phyloP scores from a whole-genome alignment of 345 rosid genomes.

The Erodium maritimum region DNA sequence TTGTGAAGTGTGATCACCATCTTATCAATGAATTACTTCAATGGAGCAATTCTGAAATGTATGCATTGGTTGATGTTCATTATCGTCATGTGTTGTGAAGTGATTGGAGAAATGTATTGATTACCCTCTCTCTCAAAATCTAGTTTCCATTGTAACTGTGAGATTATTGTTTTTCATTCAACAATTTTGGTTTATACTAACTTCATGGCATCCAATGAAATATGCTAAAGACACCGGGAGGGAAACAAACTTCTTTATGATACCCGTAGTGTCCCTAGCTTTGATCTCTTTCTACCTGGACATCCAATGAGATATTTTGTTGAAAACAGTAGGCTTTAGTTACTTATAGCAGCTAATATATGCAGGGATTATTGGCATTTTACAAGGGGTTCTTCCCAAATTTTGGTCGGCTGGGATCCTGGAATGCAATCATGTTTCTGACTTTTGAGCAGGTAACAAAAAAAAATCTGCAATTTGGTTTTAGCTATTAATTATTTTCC shows the following conservation, averaged over 20 bases:
- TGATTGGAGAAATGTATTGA: not conserved
- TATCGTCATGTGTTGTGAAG: not conserved
- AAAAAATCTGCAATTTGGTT: not conserved
- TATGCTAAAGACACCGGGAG: not conserved
- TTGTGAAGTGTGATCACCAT: not conserved
- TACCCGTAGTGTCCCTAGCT: not conserved
- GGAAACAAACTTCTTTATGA: not conserved
- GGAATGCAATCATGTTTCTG: constrained; percentile 92
- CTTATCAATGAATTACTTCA: too few species aligned
- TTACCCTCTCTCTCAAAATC: not conserved
- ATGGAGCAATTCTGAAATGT: not conserved
- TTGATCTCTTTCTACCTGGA: not conserved
- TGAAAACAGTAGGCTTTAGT: not conserved
- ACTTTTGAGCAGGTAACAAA: constrained; percentile 78
- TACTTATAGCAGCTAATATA: not conserved
- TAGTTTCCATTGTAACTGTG: too few species aligned
- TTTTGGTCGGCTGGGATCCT: constrained; percentile 80
- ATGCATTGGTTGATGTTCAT: not conserved
- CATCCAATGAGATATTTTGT: not conserved
- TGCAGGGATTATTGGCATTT: constrained; percentile 74
- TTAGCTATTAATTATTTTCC: not conserved
- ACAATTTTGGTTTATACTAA: not conserved
- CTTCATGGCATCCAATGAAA: not conserved
- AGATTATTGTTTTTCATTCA: not conserved
- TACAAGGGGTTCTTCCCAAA: constrained; percentile 93